A percentile compares a stretch with the other conserved stretches of the same genome.
Conservation (phyloP, 208 protist species). For the Leishmania amazonensis region DNA sequence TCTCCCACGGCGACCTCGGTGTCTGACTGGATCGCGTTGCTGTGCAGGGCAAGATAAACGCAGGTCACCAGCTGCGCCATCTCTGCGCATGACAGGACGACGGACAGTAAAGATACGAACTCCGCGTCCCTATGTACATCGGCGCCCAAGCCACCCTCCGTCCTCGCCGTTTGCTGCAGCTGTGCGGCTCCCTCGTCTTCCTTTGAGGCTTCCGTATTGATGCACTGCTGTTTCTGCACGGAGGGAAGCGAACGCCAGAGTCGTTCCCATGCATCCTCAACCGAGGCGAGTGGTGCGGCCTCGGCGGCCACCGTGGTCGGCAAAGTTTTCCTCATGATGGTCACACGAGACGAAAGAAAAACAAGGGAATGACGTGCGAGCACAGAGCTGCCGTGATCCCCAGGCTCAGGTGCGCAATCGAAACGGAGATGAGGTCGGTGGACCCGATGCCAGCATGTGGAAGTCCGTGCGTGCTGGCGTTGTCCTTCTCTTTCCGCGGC, state of each 20-base stretch:
- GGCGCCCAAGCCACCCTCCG: too few relatives aligned
- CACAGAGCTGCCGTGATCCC: too few relatives aligned
- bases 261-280: conserved; percentile 56
- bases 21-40: conserved; percentile 61
- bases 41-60: conserved; percentile 67
- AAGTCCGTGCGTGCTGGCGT: not conserved
- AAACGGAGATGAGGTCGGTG: not conserved
- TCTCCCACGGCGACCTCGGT: conserved; percentile 31
- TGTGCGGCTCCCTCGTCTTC: not conserved
- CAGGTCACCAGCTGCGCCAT: conserved; percentile 63
- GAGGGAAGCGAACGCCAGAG: conserved; percentile 73
- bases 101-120: not conserved
- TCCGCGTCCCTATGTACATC: conserved; percentile 30
- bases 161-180: not conserved
- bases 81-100: conserved; percentile 44
- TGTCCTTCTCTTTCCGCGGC: not conserved
- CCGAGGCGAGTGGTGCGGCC: conserved; percentile 5
- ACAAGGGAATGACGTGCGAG: not conserved
- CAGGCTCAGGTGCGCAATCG: too few relatives aligned
- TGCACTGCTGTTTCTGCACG: conserved; percentile 21
- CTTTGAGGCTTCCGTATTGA: not conserved
- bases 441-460: not conserved
- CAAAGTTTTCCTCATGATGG: not conserved
- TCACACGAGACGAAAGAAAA: not conserved
- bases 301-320: not conserved